Percentiles rank a stretch among this genome's conserved stretches.
phyloP scores from a whole-genome alignment of 75 land plant genomes.

The Pinus taeda region DNA sequence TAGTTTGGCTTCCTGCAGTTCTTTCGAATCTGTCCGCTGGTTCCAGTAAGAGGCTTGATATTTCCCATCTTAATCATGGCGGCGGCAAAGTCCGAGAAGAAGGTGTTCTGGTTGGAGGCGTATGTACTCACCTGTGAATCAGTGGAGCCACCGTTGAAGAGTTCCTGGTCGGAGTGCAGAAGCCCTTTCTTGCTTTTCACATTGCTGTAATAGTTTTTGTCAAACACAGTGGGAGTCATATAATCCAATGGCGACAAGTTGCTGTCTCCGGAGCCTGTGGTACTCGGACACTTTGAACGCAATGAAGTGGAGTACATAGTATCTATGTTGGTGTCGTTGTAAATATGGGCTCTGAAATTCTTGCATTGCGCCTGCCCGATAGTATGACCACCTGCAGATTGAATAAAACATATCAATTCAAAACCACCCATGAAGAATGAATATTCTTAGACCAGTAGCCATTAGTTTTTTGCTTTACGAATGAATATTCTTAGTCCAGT shows the following conservation, averaged over 20 bases:
- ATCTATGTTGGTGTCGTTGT: constrained; percentile 21
- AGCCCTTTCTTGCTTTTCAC: constrained; percentile 34
- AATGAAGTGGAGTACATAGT: constrained; percentile 3
- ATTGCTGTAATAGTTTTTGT: constrained; percentile 46
- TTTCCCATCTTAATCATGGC: constrained; percentile 43
- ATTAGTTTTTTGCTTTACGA: too few species aligned
- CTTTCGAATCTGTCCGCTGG: constrained; percentile 23
- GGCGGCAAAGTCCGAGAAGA: constrained; percentile 21
- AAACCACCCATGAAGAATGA: neutral
- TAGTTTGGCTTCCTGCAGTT: constrained; percentile 29
- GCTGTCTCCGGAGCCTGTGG: constrained; percentile 18
- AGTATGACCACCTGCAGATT: neutral
- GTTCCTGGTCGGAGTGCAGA: constrained; percentile 51
- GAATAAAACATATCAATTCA: too few species aligned
- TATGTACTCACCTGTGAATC: constrained; percentile 19
- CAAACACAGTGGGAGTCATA: constrained; percentile 34
- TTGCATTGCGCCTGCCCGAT: neutral
- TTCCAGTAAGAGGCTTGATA: constrained; percentile 16
- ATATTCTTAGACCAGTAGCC: too few species aligned
- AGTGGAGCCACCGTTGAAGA: constrained; percentile 34
- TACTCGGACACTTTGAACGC: constrained; percentile 18
- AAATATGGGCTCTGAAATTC: neutral
- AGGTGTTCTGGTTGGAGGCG: constrained; percentile 7
- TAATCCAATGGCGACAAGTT: constrained; percentile 40
- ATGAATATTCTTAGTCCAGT: too few species aligned